Base-by-base conservation (phyloP, 345 rosid genomes). In the Hevea brasiliensis region DNA sequence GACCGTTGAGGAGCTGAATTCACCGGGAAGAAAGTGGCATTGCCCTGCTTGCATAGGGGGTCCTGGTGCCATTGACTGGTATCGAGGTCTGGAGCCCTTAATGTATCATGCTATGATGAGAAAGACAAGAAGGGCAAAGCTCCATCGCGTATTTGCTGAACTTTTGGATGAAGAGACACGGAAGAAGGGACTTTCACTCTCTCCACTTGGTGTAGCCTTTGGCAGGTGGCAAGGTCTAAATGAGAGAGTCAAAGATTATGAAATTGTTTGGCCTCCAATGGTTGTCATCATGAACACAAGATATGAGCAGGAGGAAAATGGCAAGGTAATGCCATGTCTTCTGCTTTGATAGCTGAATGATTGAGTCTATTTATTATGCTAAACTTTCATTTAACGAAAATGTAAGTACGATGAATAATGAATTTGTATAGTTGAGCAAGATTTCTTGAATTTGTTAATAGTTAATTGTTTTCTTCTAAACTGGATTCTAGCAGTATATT, bases 191-290 rank as follows among this genome's bases (percentile, higher is more conserved):
- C 32, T 51, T 40, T 26, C n/a, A 17, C 8, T 74, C 1, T 35
- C 47, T 9, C 57, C 56, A 57, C 23, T 0, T 32, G 61, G 37
- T 45, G 72, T 67, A 47, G 51, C 66, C 37, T 58, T 10, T 48
- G 77, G 66, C 37, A 59, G 66, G 50, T 74, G 77, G 77, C 8
- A 68, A 67, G 77, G 77, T 57, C 48, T 74, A 15, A 59, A 58
- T n/a, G 77, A n/a, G 60, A 61, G 9, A 29, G 77, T 59, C 27
- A 48, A 47, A 47, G 77, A 74, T 35, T 27, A 32, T 37, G 41
- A 86, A 4, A 86, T 94, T 66, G 92, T 94, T 35, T 94, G 98
- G 97, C 97, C 97, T 42, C 98, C 98, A 1, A 89, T 92, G 97
- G 98, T 92, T 18, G 42, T 92, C 24, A 81, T 94, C 11, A 85